Conservation (phyloP, 2,329 filamentous ascomycete genomes). For the Neopestalotiopsis rosae region DNA sequence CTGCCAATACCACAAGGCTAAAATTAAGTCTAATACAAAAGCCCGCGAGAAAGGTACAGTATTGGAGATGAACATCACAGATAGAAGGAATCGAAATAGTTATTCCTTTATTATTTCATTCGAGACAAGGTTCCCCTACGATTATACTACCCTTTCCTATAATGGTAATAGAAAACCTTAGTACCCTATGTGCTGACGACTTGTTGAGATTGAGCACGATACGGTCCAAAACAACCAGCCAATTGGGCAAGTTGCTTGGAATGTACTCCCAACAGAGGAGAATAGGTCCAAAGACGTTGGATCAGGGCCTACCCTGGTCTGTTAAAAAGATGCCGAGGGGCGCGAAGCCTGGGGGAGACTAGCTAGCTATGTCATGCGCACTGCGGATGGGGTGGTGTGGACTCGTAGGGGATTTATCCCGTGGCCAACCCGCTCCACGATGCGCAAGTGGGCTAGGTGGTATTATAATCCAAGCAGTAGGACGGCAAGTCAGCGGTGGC, state of each 20-base stretch:
- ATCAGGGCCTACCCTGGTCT: constrained; percentile 21
- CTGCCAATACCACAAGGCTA: too few species aligned
- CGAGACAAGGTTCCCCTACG: too few species aligned
- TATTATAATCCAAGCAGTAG: not conserved
- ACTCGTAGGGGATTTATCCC: constrained; percentile 28
- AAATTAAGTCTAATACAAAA: too few species aligned
- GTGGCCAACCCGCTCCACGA: not conserved
- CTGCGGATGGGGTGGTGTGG: constrained; percentile 28
- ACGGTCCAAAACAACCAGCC: constrained; percentile 28
- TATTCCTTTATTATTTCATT: too few species aligned
- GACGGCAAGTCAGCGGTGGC: too few species aligned
- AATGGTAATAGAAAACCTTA: too few species aligned
- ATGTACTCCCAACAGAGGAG: constrained; percentile 32
- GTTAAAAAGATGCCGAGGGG: constrained; percentile 23
- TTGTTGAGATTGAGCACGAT: constrained; percentile 46
- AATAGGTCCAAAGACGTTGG: constrained; percentile 31
- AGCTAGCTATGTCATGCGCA: constrained; percentile 30
- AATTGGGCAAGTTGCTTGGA: constrained; percentile 24
- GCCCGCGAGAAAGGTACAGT: too few species aligned
- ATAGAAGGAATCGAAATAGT: too few species aligned
- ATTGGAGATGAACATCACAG: too few species aligned
- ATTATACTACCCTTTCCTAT: too few species aligned
- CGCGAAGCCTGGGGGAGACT: constrained; percentile 24
- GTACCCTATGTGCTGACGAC: constrained; percentile 35
- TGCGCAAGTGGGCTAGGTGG: not conserved